Evolutionary conservation across 768 basidiomycete genomes (phyloP).

Genomic region (Lactarius akahatsu): DNA sequence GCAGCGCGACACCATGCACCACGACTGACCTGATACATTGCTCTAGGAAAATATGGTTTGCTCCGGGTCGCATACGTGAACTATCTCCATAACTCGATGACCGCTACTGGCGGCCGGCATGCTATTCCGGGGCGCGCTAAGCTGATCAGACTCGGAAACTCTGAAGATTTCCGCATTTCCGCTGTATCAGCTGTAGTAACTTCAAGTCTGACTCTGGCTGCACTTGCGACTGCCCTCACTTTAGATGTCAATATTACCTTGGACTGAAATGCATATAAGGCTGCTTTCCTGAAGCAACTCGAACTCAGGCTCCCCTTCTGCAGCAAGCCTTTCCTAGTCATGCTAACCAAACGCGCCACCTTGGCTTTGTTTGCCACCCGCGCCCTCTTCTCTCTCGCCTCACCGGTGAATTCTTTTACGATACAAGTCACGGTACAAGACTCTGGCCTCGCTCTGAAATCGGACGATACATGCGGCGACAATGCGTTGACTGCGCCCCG

Average conservation of each 20-base stretch:
- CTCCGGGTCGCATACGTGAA: background rate
- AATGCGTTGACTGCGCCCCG: background rate
- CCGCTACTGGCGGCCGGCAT: background rate
- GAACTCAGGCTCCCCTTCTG: background rate
- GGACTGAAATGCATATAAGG: background rate
- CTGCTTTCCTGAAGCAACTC: background rate
- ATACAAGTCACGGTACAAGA: conserved; percentile 13
- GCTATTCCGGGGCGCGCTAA: background rate
- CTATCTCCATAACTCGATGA: background rate
- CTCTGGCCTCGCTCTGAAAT: background rate
- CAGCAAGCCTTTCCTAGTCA: background rate
- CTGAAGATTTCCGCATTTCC: background rate
- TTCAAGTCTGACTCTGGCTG: background rate
- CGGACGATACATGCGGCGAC: background rate
- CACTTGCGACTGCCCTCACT: background rate
- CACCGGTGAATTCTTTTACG: background rate
- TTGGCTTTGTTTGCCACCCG: conserved; percentile 15
- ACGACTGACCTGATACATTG: background rate
- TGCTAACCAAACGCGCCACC: conserved; percentile 16
- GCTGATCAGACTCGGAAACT: background rate
- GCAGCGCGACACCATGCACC: background rate
- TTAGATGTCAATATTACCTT: background rate
- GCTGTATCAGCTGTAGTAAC: background rate
- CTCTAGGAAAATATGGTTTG: background rate
- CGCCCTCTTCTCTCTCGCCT: conserved; percentile 17